Base-by-base conservation (phyloP, 768 basidiomycete genomes). In the Dentipellis sp. region DNA sequence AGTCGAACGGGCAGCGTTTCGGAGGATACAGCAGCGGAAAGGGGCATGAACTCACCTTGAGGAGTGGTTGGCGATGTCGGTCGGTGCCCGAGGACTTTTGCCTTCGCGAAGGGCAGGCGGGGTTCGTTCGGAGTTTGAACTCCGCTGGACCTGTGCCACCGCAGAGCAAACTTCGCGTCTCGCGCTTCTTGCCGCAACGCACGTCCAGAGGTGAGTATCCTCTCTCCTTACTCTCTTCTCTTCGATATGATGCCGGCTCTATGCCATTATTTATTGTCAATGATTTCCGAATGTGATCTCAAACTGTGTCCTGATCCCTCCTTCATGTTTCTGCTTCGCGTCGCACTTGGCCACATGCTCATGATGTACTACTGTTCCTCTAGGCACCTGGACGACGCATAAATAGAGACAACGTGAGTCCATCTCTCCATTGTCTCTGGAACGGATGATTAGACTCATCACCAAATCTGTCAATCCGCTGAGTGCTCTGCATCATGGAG, bases 191-290 rank as follows among this genome's bases (percentile, higher is more conserved):
- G 16, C 45, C 45, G 16, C 45, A 22, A 17, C 17, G 40, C 50
- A 10, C 17, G 37, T 35, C 2, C 22, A 7, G 19, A 40, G 50
- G 38, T 40, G 39, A 40, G 36, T 48, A 2, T 40, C 4, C 16
- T 16, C 48, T 50, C 38, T 40, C 46, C 56, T 62, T 52, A 50
- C 46, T 57, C 29, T 21, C 19, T 19, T 37, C 29, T 10, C 67
- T 68, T 51, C 23, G 48, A 19, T n/a, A 74, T 80, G 82, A 82
- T 83, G 81, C 49, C 54, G 71, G 67, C 73, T 71, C 60, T 61
- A 63, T 65, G 69, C 73, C 68, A 71, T 61, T 77, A 86, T 86
- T 84, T 87, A 84, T 86, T 87, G 83, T 86, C 82, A 62, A 65
- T 71, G 67, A 71, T 61, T 59, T 55, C 52, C 53, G 29, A 17